phyloP scores from a whole-genome alignment of 108 stramenopile species.

The Hondaea fermentalgiana region DNA sequence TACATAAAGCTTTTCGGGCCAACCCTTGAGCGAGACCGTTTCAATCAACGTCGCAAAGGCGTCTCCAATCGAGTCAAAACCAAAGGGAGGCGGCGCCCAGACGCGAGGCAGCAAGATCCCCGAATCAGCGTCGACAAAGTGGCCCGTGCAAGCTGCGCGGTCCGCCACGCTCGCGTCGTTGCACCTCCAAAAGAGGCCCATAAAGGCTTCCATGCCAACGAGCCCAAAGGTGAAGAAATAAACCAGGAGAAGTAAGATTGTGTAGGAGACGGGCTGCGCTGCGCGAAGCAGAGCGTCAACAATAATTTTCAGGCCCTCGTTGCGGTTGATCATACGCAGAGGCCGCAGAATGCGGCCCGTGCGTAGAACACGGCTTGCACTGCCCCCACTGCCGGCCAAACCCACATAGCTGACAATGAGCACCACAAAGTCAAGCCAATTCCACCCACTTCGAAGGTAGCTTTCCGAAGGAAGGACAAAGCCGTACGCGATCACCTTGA shows the following conservation, averaged over 20 bases:
- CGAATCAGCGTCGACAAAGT: neutral
- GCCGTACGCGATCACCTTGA: constrained; percentile 9
- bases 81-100: neutral
- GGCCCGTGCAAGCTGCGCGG: neutral
- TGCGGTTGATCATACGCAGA: constrained; percentile 13
- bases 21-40: neutral
- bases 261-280: neutral
- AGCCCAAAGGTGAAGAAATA: constrained; percentile 19
- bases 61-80: neutral
- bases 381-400: neutral
- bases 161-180: neutral
- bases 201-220: constrained; percentile 22
- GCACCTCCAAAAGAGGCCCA: neutral
- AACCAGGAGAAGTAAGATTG: neutral
- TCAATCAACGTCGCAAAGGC: neutral
- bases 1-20: constrained; percentile 8
- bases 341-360: constrained; percentile 6
- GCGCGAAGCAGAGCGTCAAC: constrained; percentile 6
- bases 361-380: neutral
- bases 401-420: neutral
- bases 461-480: neutral
- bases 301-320: constrained; percentile 16
- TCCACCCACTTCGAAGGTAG: neutral
- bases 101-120: neutral
- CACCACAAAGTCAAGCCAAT: constrained; percentile 22